A percentile compares a stretch with the other conserved stretches of the same genome.
Conservation (phyloP, 2,329 filamentous ascomycete genomes). For the Diaporthe sp. region DNA sequence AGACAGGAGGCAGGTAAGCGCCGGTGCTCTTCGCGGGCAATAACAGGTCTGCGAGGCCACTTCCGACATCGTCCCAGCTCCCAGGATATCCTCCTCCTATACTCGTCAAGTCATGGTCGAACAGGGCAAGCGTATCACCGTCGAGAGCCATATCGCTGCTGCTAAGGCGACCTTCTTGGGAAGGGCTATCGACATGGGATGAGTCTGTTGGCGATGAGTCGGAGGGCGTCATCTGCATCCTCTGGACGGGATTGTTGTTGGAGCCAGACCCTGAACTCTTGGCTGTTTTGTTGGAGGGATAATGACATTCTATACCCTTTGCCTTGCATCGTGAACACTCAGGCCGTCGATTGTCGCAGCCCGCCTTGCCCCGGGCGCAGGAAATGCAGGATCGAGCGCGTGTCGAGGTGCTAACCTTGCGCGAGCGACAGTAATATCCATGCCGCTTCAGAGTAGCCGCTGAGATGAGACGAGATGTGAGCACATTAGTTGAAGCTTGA, state of each 20-base stretch:
- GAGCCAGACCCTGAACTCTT: too few relatives aligned
- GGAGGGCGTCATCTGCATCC: too few relatives aligned
- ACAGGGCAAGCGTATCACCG: neutral
- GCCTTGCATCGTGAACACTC: neutral
- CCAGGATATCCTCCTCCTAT: neutral
- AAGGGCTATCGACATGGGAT: too few relatives aligned
- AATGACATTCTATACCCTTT: neutral
- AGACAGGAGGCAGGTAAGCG: too few relatives aligned
- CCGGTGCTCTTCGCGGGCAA: neutral
- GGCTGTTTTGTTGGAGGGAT: neutral
- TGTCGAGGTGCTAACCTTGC: neutral
- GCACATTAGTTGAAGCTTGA: too few relatives aligned
- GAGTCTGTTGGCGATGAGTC: too few relatives aligned
- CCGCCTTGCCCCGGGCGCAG: neutral
- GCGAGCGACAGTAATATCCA: neutral
- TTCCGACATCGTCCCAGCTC: neutral
- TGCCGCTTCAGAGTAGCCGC: constrained; percentile 11
- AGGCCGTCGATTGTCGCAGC: neutral
- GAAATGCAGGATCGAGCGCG: neutral
- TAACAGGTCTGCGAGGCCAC: neutral
- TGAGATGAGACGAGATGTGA: neutral
- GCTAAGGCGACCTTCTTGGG: too few relatives aligned
- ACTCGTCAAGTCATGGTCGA: neutral
- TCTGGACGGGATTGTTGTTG: too few relatives aligned
- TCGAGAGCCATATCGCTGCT: neutral